Evolutionary conservation across 108 stramenopile species (phyloP), one percentile per base, ranked within the genome.

Genomic region (Ochromonas danica): DNA sequence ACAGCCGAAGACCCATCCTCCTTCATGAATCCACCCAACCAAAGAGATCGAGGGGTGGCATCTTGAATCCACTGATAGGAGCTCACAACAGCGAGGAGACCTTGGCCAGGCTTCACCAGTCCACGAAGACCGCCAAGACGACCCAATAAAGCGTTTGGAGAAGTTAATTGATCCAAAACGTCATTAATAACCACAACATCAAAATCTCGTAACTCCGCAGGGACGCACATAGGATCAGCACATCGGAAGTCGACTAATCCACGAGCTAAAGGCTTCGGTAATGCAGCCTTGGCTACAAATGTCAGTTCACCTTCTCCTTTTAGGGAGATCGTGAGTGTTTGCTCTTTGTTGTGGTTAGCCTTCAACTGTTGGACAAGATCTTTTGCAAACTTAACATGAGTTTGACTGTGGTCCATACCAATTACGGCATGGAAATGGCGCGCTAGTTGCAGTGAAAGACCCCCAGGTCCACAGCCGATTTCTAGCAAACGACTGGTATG

Each of bases 151-250:
- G 77, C 71, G 77, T 81, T 82, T 33, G 81, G 81, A 78, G 72
- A 40, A 27, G 81, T 77, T 14, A 82, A 30, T 3, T 80, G 17
- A 61, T 79, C 81, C 36, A 82, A 70, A 70, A 81, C 81, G 63
- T 79, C 81, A 81, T 82, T 80, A 1, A 82, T 79, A 33, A 82
- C 61, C 1, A 78, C 81, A 22, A 81, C 81, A 33, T 82, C 81
- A 28, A 82, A 81, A 27, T 65, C 81, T 0, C 61, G 35, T 71
- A 82, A 67, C 65, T 81, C 75, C 0, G 81, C 81, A 27, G 81
- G 81, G 30, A 82, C 71, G 51, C 75, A 81, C 81, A 82, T 82
- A 1, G 81, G 81, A 45, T 82, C 81, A 77, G 80, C 81, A 57
- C 78, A 81, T 38, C 38, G 79, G 36, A 82, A 82, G 22, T 51